Evolutionary conservation across 2,329 filamentous ascomycete species (phyloP), one percentile per base, ranked within the genome.

Genomic region (Aspergillus pseudoglaucus): DNA sequence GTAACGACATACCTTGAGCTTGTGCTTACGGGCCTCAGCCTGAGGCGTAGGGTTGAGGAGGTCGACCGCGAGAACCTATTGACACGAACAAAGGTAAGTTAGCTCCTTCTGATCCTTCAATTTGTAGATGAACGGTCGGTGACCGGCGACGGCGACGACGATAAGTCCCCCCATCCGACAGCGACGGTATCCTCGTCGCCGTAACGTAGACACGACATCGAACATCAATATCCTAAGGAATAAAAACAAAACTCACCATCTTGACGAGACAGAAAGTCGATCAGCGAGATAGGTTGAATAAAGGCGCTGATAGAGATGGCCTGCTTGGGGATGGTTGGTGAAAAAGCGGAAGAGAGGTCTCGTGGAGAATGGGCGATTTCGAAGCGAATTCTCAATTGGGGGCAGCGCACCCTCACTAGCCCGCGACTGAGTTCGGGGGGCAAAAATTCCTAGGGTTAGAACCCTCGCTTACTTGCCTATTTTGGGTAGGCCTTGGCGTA

Each of bases 11-110:
- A 95, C 90, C 90, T 98, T 98, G 76, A 98, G 89, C 89, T 98
- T 98, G 88, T 98, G 93, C 88, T 97, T 97, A 82, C 90, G 89
- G 72, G 90, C 90, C 87, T 98, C 93, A 76, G 91, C 85, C 78
- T 89, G 88, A 78, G 91, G 87, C 74, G 87, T 88, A 73, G 93
- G 93, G 89, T 98, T 97, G 79, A 98, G 87, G 71, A 98, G 90
- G 84, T 98, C 93, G 83, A 97, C 88, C 77, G 93, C 93, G 87
- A 98, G 90, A 95, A 97, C 91, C 93, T 97, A 49, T 3, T 7
- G 33, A 25, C 23, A 37, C 43, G 46, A 48, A 25, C 47, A 40
- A 48, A 53, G 48, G 48, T 62, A 56, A 61, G 60, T 54, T 35
- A 51, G 41, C 44, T 8, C 37, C 33, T 45, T 30, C 50, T 53